phyloP scores from a whole-genome alignment of 345 rosid species.

The Citrus reticulata region DNA sequence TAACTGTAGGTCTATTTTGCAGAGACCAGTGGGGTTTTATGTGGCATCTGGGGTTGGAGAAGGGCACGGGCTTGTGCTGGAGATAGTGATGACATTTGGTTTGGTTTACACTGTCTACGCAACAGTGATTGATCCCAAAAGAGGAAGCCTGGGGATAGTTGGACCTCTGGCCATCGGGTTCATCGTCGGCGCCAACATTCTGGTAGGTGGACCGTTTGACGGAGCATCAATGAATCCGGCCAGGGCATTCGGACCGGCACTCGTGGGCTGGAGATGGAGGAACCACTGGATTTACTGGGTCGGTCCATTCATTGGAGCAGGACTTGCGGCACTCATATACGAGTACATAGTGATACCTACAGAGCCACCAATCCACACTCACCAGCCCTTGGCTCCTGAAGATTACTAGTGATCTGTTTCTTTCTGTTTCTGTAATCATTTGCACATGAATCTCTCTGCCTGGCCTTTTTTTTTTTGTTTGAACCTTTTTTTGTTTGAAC shows the following conservation, averaged over 20 bases:
- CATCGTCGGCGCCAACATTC: conserved; percentile 35
- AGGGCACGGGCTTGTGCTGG: conserved; percentile 37
- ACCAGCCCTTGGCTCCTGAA: conserved; percentile 81
- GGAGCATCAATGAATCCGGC: conserved; percentile 55
- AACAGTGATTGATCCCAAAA: conserved; percentile 41
- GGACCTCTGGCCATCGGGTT: conserved; percentile 47
- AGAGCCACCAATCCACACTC: conserved; percentile 42
- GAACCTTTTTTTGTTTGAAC: too few relatives aligned
- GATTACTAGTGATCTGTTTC: conserved; percentile 43
- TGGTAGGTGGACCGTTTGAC: conserved; percentile 48
- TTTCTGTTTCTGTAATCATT: background rate
- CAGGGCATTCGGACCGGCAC: conserved; percentile 42
- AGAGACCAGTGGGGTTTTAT: conserved; percentile 64
- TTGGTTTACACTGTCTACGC: conserved; percentile 42
- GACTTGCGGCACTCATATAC: conserved; percentile 40
- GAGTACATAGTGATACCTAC: conserved; percentile 53
- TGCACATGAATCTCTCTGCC: background rate
- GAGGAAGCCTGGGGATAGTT: conserved; percentile 43
- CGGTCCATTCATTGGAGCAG: conserved; percentile 46
- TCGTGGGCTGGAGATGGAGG: conserved; percentile 49
- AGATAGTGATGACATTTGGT: conserved; percentile 42
- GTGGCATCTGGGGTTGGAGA: conserved; percentile 49
- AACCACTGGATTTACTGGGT: conserved; percentile 60
- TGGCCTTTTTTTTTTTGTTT: background rate
- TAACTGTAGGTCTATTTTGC: background rate